Conservation (phyloP, 75 land plant genomes). For the Chamaecyparis obtusa region DNA sequence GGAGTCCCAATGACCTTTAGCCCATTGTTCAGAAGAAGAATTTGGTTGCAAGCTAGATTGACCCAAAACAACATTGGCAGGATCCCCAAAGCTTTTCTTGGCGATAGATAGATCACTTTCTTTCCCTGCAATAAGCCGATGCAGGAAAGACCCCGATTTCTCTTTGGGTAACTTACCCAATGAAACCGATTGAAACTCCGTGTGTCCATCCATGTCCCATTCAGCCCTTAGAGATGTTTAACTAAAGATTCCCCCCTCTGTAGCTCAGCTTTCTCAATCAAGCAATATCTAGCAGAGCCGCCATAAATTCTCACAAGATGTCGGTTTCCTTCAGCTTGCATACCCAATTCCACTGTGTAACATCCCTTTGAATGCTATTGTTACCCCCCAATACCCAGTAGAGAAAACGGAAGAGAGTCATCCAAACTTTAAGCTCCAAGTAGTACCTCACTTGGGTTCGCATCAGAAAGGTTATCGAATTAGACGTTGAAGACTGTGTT, state of each 20-base stretch:
- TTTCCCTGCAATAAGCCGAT: not conserved
- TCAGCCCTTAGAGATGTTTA: not conserved
- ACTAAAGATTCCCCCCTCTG: not conserved
- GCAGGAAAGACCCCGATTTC: not conserved
- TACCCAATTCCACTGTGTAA: not conserved
- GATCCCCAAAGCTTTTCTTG: not conserved
- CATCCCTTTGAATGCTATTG: not conserved
- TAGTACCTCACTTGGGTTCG: not conserved
- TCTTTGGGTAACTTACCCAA: not conserved
- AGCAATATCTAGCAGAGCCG: not conserved
- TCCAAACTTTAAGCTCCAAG: not conserved
- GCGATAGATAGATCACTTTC: not conserved
- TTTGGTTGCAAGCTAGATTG: not conserved
- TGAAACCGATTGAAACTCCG: not conserved
- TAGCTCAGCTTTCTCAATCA: not conserved
- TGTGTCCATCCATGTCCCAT: not conserved
- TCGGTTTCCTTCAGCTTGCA: not conserved
- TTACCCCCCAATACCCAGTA: not conserved
- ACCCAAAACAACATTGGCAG: not conserved
- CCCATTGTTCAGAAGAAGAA: not conserved
- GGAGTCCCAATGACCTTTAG: conserved; percentile 37
- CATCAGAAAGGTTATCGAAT: not conserved
- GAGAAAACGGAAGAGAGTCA: not conserved
- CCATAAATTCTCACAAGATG: not conserved
- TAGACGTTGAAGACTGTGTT: not conserved